Percentiles rank a stretch among this genome's conserved stretches.
Evolutionary conservation across 768 basidiomycete species (phyloP).

Genomic region (Arthromyces matolae): DNA sequence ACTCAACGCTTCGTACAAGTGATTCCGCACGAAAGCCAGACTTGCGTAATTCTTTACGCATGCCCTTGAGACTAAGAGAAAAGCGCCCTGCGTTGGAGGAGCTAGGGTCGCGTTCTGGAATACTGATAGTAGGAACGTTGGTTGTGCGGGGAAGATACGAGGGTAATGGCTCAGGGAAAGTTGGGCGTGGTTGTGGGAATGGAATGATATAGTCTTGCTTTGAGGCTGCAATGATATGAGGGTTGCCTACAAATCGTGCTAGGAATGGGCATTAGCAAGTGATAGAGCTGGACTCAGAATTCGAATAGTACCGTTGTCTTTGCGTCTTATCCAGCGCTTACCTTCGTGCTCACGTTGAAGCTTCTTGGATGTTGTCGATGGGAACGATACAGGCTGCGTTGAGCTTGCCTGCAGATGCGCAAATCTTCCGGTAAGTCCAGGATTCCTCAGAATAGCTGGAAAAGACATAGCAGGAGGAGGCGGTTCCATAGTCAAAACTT

Average conservation of each 20-base stretch:
- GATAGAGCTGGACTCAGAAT: not conserved
- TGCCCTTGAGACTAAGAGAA: constrained; percentile 72
- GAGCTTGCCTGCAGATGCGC: constrained; percentile 42
- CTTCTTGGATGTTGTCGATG: constrained; percentile 33
- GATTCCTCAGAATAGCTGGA: constrained; percentile 63
- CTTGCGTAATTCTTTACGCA: constrained; percentile 61
- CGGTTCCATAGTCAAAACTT: constrained; percentile 11
- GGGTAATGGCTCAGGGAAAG: constrained; percentile 78
- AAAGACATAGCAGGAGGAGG: constrained; percentile 62
- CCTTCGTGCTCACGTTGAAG: constrained; percentile 60
- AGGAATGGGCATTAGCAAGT: not conserved
- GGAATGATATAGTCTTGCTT: constrained; percentile 50
- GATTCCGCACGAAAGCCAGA: constrained; percentile 56
- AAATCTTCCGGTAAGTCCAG: constrained; percentile 48
- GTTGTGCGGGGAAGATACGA: constrained; percentile 60
- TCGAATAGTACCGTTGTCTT: constrained; percentile 64
- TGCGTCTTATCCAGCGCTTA: constrained; percentile 72
- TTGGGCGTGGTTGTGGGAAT: constrained; percentile 42
- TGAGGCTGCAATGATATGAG: constrained; percentile 64
- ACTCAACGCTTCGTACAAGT: constrained; percentile 68
- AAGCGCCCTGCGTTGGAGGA: constrained; percentile 73
- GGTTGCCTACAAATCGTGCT: constrained; percentile 74
- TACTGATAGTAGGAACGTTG: constrained; percentile 43
- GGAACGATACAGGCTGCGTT: constrained; percentile 10
- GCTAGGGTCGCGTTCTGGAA: constrained; percentile 40